A percentile compares a stretch with the other conserved stretches of the same genome.
Conservation (phyloP, 2,329 filamentous ascomycete species). For the Neofusicoccum parvum region DNA sequence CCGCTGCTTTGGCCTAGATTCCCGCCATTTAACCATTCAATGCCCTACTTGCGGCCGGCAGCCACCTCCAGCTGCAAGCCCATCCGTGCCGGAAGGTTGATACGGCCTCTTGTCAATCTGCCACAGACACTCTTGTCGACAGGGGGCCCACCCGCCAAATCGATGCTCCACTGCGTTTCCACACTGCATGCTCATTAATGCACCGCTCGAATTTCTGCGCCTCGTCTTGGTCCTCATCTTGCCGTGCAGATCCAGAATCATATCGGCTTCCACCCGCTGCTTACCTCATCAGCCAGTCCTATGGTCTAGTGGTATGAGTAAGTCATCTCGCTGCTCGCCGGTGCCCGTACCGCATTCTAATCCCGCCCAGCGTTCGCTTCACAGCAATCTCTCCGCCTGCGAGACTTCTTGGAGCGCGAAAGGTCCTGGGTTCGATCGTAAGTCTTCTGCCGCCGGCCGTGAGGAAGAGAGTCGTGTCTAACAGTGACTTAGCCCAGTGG, state of each 20-base stretch:
- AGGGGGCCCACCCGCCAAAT: not conserved
- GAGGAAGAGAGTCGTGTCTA: not conserved
- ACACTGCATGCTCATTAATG: not conserved
- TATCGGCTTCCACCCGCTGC: not conserved
- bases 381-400: not conserved
- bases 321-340: not conserved
- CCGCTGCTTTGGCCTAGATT: not conserved
- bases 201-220: not conserved
- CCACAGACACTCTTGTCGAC: not conserved
- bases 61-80: not conserved
- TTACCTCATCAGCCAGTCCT: constrained; percentile 17
- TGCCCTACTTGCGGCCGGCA: not conserved
- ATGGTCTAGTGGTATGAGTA: constrained; percentile 20
- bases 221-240: not conserved
- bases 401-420: constrained; percentile 15
- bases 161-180: too few relatives aligned
- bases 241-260: not conserved
- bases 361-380: constrained; percentile 12
- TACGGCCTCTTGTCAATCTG: not conserved
- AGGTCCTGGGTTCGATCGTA: constrained; percentile 21
- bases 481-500: constrained; percentile 5
- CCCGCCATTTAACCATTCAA: not conserved
- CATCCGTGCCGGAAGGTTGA: not conserved
- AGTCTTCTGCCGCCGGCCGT: not conserved
- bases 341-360: not conserved